Base-by-base conservation (phyloP, 2,329 filamentous ascomycete species). In the Saccharata proteae region DNA sequence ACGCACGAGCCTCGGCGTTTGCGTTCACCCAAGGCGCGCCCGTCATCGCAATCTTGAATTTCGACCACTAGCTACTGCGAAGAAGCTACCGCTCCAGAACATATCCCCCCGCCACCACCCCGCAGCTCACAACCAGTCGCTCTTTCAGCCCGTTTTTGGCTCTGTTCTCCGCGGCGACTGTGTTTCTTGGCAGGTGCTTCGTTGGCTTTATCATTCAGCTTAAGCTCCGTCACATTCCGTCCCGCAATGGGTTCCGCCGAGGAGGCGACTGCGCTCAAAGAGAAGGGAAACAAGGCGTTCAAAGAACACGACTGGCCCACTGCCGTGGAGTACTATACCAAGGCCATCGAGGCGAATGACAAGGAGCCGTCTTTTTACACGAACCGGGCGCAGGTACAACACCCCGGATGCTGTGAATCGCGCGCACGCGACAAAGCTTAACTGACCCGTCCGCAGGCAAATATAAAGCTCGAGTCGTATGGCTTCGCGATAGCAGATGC, bases 401-500 rank as follows among this genome's bases (percentile, higher is more conserved):
- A 12, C 5, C 27, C 6, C 16, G 25, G 31, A 26, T 14, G 12
- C 29, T 32, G 36, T 18, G 16, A 23, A 15, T 19, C 12, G 19
- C 33, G 35, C 47, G 45, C 41, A 44, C 42, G 40, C 43, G 43
- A 40, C 30, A 22, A 6, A 35, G 30, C 44, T 53, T n/a, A 16
- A 53, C 38, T 11, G 25, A 14, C 12, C 8, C 17, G 31, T 30
- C 18, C 9, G n/a, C 29, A 93, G 84, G 83, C 83, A 41, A 71
- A 98, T 55, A 88, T 98, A 58, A 96, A 94, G 63, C 77, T 88
- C 22, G 90, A 98, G 58, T 76, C 88, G 13, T 96, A 86, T 53
- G 90, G 90, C 22, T 93, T 88, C 61, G 86, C 90, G 15, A 80
- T 96, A 46, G 69, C 77, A 31, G 90, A 98, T 60, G 84, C 88